Evolutionary conservation across 352 stramenopile species (phyloP), one percentile per base, ranked within the genome.

Genomic region (Thraustochytrium sp.): DNA sequence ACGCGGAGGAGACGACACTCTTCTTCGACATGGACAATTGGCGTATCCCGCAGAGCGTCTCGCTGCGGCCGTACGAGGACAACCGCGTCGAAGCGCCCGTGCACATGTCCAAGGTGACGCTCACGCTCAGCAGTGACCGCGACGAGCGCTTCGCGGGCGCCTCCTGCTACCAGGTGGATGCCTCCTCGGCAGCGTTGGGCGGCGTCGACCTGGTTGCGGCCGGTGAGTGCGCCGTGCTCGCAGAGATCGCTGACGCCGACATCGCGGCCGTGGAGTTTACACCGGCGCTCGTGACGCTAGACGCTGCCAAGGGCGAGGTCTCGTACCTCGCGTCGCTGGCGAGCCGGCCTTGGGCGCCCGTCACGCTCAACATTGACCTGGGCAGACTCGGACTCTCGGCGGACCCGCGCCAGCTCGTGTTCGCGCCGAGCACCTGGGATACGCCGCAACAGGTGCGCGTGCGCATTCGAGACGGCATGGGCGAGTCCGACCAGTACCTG

Each of bases 241-340:
- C 37, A 2, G 48, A 73, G 36, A 82, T 82, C 36, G 49, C 21
- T 16, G 74, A 82, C 5, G 74, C 40, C 16, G 74, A 82, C 38
- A 61, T 76, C 29, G 11, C 74, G 21, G 74, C 53, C 11, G 74
- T 82, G 13, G 29, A 38, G 5, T 82, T 82, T 51, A 77, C 74
- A 16, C 26, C n/a, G 18, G 38, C 74, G 18, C 49, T 82, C 8
- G 16, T 82, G 2, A 21, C 18, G 0, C n/a, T 82, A 9, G 29
- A 51, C 0, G 18, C 31, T 11, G 8, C 29, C 55, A 31, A 64
- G 23, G 29, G 11, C 18, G 8, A 5, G 55, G 54, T 46, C n/a
- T 18, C 9, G 38, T 82, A 82, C 26, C 48, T 26, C 16, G 74
- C 78, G 29, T 46, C 51, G 26, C 54, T 82, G 38, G 51, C 49